Conservation (phyloP, 176 grass and related monocot species). For the Triticum aestivum region IWGSC_CS_RefSeq_v2.1 NC_057808.1:345726281-345726780, state of each 20-base stretch:
- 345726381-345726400: slow-evolving; percentile 3
- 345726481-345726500: slow-evolving; percentile 35
- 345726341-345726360: background rate
- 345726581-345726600: background rate
- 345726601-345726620: slow-evolving; percentile 5
- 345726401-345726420: slow-evolving; percentile 7
- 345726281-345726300: background rate
- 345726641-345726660: slow-evolving; percentile 31
- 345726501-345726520: slow-evolving; percentile 33
- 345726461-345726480: slow-evolving; percentile 29
- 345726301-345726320: background rate
- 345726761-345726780: background rate
- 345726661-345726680: slow-evolving; percentile 29
- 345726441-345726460: background rate
- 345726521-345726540: slow-evolving; percentile 3
- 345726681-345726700: slow-evolving; percentile 35
- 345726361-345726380: slow-evolving; percentile 9
- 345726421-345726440: slow-evolving; percentile 19
- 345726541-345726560: slow-evolving; percentile 28
- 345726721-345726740: background rate
- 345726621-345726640: slow-evolving; percentile 2
- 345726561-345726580: background rate
- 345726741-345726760: slow-evolving; percentile 25
- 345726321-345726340: background rate
- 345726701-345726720: background rate